Evolutionary conservation across 140 eudicot species (phyloP).

Genomic region (Oenanthe javanica): DNA sequence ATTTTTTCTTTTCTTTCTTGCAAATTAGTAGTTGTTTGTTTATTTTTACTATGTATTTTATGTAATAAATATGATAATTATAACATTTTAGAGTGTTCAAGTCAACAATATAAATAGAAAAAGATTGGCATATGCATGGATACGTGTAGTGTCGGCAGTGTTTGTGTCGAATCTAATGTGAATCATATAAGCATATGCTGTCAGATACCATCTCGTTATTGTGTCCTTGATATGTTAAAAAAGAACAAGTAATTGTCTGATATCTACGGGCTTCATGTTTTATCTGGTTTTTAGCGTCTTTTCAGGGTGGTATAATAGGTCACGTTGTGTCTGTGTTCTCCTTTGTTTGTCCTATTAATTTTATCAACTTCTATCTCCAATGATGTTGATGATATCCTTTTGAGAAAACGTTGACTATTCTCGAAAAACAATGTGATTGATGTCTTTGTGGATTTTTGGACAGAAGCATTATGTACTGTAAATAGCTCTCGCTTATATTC

Average conservation of each 20-base stretch:
- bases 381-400: neutral
- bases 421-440: neutral
- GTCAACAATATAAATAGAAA: neutral
- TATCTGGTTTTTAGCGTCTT: neutral
- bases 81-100: neutral
- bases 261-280: neutral
- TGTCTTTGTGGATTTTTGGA: constrained; percentile 11
- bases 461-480: constrained; percentile 18
- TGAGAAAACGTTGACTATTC: neutral
- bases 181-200: neutral
- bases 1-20: neutral
- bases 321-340: neutral
- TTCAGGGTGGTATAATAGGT: neutral
- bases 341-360: neutral
- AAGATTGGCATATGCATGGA: neutral
- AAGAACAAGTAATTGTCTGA: neutral
- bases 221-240: neutral
- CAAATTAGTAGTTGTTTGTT: neutral
- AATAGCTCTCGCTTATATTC: constrained; percentile 34
- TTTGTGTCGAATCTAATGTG: neutral
- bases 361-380: neutral
- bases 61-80: too few species aligned
- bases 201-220: neutral
- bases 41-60: too few species aligned
- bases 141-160: neutral